Conservation (phyloP, 2,329 filamentous ascomycete species). For the Meredithiella fracta region DNA sequence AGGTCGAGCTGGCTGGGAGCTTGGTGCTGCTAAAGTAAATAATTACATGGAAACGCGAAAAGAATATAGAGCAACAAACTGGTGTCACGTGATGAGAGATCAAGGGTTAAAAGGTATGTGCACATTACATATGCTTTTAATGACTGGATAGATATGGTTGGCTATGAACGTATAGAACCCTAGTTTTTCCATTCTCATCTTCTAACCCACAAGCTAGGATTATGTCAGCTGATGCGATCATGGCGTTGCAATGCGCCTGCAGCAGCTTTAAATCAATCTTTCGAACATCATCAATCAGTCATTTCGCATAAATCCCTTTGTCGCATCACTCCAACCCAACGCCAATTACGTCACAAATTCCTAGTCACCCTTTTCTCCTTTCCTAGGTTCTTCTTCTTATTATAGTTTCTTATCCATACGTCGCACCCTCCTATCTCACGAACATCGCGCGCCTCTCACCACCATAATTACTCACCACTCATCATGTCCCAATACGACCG, state of each 20-base stretch:
- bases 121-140: too few species aligned
- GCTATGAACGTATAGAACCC: too few species aligned
- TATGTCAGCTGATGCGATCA: not conserved
- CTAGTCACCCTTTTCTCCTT: not conserved
- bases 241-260: not conserved
- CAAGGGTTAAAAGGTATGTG: not conserved
- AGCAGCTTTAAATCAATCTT: not conserved
- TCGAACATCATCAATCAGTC: not conserved
- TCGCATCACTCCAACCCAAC: not conserved
- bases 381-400: not conserved
- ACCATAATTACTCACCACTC: not conserved
- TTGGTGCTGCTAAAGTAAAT: conserved; percentile 10
- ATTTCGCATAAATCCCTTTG: not conserved
- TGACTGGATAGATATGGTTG: too few species aligned
- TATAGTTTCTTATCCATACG: not conserved
- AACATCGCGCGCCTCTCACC: not conserved
- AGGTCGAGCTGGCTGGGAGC: not conserved
- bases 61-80: conserved; percentile 10
- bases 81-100: conserved; percentile 10
- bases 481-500: conserved; percentile 75
- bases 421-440: too few species aligned
- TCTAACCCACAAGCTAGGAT: not conserved
- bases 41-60: conserved; percentile 12
- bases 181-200: too few species aligned
- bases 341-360: conserved; percentile 3